Evolutionary conservation across 2,329 filamentous ascomycete species (phyloP).

Genomic region (Diaporthe sp.): DNA sequence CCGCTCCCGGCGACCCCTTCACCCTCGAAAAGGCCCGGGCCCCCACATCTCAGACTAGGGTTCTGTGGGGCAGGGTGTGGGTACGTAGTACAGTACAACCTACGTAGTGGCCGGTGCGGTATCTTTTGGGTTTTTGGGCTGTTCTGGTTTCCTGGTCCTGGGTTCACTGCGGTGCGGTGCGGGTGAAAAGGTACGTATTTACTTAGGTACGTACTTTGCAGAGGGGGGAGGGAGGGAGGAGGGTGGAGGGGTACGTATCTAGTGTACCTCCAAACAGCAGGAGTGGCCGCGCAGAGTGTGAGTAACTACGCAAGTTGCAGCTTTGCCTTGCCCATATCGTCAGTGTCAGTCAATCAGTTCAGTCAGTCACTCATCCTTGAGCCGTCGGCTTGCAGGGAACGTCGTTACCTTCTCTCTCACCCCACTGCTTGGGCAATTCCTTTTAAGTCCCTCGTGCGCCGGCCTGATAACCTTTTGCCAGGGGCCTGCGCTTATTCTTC

Average conservation of each 20-base stretch:
- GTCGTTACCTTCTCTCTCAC: neutral
- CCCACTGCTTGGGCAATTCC: conserved; percentile 18
- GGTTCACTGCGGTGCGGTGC: neutral
- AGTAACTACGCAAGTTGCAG: neutral
- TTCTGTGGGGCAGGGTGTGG: conserved; percentile 13
- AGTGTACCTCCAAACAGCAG: conserved; percentile 4
- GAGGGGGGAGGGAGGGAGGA: no score
- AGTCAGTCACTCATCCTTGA: neutral
- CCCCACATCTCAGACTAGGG: conserved; percentile 26
- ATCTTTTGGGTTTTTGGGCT: neutral
- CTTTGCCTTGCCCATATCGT: neutral
- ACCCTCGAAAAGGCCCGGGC: conserved; percentile 7
- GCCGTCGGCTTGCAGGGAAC: conserved; percentile 6
- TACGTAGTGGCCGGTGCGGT: conserved; percentile 24
- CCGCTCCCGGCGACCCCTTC: conserved; percentile 8
- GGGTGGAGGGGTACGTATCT: neutral
- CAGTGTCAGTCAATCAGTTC: no score
- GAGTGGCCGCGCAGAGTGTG: neutral
- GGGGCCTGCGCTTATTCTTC: conserved; percentile 13
- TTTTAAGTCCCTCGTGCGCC: conserved; percentile 23
- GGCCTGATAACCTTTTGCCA: conserved; percentile 10
- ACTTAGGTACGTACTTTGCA: neutral
- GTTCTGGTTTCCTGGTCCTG: neutral
- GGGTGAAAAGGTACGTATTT: neutral
- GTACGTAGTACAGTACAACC: no score